phyloP scores from a whole-genome alignment of 2,329 filamentous ascomycete species.

The Scortechinia acanthostroma region DNA sequence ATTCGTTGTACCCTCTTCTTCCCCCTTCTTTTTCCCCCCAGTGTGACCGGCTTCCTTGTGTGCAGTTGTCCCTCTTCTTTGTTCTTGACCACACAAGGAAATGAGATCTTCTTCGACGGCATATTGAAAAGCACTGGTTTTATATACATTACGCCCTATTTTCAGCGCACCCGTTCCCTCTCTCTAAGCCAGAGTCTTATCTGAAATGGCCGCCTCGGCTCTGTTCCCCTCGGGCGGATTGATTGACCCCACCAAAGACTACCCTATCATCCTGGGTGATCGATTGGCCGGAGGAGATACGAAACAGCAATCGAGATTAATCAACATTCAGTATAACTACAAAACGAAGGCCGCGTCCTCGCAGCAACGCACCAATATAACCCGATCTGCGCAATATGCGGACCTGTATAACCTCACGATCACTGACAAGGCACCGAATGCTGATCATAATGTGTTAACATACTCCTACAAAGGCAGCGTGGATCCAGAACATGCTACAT shows the following conservation, averaged over 20 bases:
- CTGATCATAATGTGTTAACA: neutral
- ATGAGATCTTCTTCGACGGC: no score
- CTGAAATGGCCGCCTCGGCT: neutral
- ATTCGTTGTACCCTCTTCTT: no score
- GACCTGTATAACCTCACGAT: neutral
- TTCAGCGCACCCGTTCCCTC: no score
- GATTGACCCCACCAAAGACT: neutral
- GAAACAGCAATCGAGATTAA: neutral
- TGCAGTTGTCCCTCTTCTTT: no score
- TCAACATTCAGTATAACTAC: slow-evolving; percentile 1
- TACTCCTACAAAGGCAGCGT: neutral
- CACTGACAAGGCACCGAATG: neutral
- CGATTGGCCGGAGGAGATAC: neutral
- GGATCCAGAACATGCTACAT: neutral
- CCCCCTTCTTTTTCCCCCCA: no score
- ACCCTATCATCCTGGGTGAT: neutral
- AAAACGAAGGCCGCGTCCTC: neutral
- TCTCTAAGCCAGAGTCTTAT: no score
- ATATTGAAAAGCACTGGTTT: no score
- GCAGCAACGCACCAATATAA: neutral
- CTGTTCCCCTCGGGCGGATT: neutral
- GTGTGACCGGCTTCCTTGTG: no score
- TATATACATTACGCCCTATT: no score
- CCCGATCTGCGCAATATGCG: neutral
- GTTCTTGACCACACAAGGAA: no score